Evolutionary conservation across 805 yeast species (phyloP), one percentile per base, ranked within the genome.

Genomic region (Candida anglica): DNA sequence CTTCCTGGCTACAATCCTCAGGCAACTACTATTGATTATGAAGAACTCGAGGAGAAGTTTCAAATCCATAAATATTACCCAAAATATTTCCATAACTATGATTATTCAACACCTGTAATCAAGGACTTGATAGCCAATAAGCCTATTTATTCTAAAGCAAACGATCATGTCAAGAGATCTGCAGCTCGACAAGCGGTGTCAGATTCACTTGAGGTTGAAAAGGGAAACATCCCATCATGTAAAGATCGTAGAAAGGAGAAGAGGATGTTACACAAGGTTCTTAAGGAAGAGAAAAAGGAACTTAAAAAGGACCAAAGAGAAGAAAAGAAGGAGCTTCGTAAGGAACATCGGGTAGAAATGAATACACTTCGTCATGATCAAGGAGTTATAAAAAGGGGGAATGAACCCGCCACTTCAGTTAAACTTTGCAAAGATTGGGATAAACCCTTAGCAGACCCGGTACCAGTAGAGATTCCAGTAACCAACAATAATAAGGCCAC

Each of bases 101-200:
- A 49, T 17, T 42, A 48, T 11, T 42, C 56, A 14, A 66, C 73
- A 3, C 71, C 73, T 3, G 44, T 48, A n/a, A 50, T 66, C 33
- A 48, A 47, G 36, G 52, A 46, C 18, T 43, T 62, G 47, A 52
- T 66, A 8, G 39, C 41, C 10, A 57, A 61, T 32, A 63, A 62
- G 40, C 73, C 71, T 4, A 64, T 66, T 14, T 66, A 66, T 38
- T 50, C 57, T 14, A 58, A 62, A 19, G 71, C 69, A 15, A 59
- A 60, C 42, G 48, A 53, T 34, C 63, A 54, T 34, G 42, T 56
- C 5, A 47, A 46, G 36, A 42, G 40, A 30, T 9, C 23, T 9
- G 10, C 9, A 11, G 23, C 27, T 4, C 7, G 15, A 10, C 11
- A 16, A 13, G 15, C 13, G 28, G 6, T 16, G 26, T 13, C 19